A percentile compares a stretch with the other conserved stretches of the same genome.
These are phyloP conservation scores for Leccinum fibrillosum DNA, from an alignment of 768 basidiomycete genomes.

Conservation along the genomic window DNA sequence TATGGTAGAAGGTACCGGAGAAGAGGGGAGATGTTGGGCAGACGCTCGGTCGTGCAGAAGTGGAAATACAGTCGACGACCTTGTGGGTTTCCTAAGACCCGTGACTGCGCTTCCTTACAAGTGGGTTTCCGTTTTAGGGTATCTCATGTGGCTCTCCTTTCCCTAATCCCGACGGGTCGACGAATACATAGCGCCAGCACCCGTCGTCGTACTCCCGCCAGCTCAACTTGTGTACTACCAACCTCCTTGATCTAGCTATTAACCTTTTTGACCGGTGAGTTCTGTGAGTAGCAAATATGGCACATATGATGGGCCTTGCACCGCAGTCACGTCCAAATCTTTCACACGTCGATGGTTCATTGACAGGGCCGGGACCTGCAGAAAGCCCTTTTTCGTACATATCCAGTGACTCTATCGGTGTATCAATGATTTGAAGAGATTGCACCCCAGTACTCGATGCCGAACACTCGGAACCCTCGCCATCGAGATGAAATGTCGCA, in stretches of 20 bases:
- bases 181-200: neutral
- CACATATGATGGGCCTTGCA: neutral
- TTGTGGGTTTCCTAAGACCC: constrained; percentile 17
- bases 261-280: neutral
- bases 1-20: neutral
- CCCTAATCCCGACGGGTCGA: neutral
- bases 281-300: neutral
- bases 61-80: constrained; percentile 12
- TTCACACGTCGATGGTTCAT: neutral
- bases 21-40: neutral
- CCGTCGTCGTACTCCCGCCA: neutral
- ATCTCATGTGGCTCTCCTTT: constrained; percentile 14
- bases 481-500: constrained; percentile 10
- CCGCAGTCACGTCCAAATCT: neutral
- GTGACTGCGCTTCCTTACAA: constrained; percentile 32
- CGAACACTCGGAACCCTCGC: neutral
- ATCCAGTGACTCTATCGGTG: neutral
- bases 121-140: constrained; percentile 22
- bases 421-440: neutral
- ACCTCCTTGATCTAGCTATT: neutral
- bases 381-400: neutral
- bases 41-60: neutral
- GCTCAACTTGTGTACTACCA: neutral
- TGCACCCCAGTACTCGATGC: neutral
- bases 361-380: neutral